Evolutionary conservation across 768 basidiomycete species (phyloP), one percentile per base, ranked within the genome.

Genomic region (Pholiota molesta): DNA sequence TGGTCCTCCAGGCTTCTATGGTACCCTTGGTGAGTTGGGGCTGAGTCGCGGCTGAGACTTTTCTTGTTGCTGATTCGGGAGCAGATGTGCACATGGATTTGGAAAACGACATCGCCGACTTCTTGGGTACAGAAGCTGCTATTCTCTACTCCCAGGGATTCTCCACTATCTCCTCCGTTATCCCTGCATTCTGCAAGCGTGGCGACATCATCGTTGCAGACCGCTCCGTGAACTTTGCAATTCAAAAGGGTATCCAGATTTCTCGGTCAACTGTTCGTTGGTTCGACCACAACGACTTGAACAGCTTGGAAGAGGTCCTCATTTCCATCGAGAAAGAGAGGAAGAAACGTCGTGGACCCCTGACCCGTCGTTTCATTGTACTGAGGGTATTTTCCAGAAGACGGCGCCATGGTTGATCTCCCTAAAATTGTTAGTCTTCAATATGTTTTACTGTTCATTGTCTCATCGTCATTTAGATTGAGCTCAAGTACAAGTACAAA

Each of bases 121-220:
- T 98, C 74, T 79, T 99, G 52, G 94, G 94, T 10, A 88, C 92
- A 1, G 95, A 98, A 72, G 81, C 89, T 3, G 79, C 91, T 17
- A 99, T 99, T 72, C 83, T 98, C 63, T 99, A 98, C 74, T 90
- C 95, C 0, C 97, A 99, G 77, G 90, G 89, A 13, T 98, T 97
- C 74, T 87, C 93, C 9, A 94, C 95, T 59, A 87, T 94, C 65
- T 88, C 92, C 3, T 97, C 95, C 16, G 94, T 96, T 69, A 97
- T 99, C 62, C 94, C 97, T 0, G 94, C 97, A 1, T 99, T 99
- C 77, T 94, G 92, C 81, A 99, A 99, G 74, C 88, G 97, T 63
- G 96, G 95, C 1, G 97, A 99, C 70, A 87, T 99, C 70, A 96
- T 99, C 69, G 92, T 99, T n/a, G 95, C 95, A 3, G 97, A 99